These are phyloP conservation scores for Tilletia setariae DNA, from an alignment of 1,284 basidiomycete species.

Conservation along the genomic window DNA sequence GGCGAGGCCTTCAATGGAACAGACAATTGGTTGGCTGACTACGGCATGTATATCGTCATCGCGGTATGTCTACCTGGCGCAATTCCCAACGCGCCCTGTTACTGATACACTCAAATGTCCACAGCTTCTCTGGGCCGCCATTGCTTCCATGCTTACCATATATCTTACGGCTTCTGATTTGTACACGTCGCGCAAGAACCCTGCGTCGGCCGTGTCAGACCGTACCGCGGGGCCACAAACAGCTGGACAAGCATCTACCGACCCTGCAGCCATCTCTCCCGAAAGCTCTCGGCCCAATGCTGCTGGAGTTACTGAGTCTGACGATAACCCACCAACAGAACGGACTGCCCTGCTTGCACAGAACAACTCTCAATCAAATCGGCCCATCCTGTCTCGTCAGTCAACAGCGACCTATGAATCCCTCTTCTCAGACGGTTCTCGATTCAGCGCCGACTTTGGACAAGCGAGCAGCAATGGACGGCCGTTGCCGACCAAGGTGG, in stretches of 20 bases:
- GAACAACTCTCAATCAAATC: background rate
- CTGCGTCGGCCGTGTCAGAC: background rate
- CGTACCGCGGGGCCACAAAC: background rate
- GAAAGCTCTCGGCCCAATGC: background rate
- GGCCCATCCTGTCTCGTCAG: background rate
- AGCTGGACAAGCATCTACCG: too few relatives aligned
- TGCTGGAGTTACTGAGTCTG: background rate
- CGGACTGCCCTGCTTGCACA: background rate
- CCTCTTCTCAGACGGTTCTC: background rate
- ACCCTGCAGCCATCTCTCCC: background rate
- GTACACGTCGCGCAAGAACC: conserved; percentile 27
- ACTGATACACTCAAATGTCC: too few relatives aligned
- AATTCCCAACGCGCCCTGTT: too few relatives aligned
- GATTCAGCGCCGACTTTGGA: background rate
- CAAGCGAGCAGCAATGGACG: background rate
- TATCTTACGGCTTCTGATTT: conserved; percentile 67
- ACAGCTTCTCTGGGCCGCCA: conserved; percentile 37
- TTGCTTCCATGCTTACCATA: conserved; percentile 70
- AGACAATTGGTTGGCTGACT: conserved; percentile 63
- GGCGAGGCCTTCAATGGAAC: conserved; percentile 26
- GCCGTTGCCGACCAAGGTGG: conserved; percentile 20
- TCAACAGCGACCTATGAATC: conserved; percentile 11
- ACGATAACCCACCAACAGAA: background rate
- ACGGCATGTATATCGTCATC: conserved; percentile 66
- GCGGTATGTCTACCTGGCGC: conserved; percentile 21